A percentile compares a stretch with the other conserved stretches of the same genome.
Evolutionary conservation across 208 protist species (phyloP).

Genomic region (Leishmania turanica): DNA sequence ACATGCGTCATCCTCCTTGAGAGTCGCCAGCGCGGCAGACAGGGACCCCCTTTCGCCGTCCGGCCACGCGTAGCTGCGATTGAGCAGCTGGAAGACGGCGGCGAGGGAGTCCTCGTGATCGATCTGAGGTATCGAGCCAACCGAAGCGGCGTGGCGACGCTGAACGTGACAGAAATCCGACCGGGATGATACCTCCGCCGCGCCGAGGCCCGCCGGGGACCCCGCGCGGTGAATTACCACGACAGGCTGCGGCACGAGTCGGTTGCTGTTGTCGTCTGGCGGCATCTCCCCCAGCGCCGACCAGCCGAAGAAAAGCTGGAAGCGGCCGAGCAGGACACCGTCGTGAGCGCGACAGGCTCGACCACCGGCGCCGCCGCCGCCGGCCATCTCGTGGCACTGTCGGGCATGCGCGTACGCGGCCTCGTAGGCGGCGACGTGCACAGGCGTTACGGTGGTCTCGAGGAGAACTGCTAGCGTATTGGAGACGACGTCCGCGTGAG

Average conservation of each 20-base stretch:
- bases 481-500: slow-evolving; percentile 54
- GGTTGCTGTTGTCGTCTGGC: slow-evolving; percentile 72
- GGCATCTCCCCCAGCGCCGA: slow-evolving; percentile 63
- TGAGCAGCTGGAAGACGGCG: slow-evolving; percentile 25
- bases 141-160: not conserved
- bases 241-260: slow-evolving; percentile 72
- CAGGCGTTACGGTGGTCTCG: slow-evolving; percentile 45
- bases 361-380: not conserved
- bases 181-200: not conserved
- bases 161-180: slow-evolving; percentile 11
- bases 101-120: slow-evolving; percentile 48
- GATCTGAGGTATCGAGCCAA: slow-evolving; percentile 25
- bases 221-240: slow-evolving; percentile 23
- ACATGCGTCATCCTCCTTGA: slow-evolving; percentile 4
- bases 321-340: slow-evolving; percentile 55
- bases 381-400: slow-evolving; percentile 5
- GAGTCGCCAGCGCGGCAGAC: not conserved
- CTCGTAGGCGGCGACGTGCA: slow-evolving; percentile 43
- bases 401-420: slow-evolving; percentile 20
- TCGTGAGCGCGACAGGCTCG: not conserved
- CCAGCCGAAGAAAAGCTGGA: slow-evolving; percentile 69
- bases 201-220: not conserved
- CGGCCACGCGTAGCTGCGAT: slow-evolving; percentile 6
- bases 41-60: not conserved
- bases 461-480: slow-evolving; percentile 73